Evolutionary conservation across 805 yeast species (phyloP).

Genomic region (Wickerhamiella lipophila): DNA sequence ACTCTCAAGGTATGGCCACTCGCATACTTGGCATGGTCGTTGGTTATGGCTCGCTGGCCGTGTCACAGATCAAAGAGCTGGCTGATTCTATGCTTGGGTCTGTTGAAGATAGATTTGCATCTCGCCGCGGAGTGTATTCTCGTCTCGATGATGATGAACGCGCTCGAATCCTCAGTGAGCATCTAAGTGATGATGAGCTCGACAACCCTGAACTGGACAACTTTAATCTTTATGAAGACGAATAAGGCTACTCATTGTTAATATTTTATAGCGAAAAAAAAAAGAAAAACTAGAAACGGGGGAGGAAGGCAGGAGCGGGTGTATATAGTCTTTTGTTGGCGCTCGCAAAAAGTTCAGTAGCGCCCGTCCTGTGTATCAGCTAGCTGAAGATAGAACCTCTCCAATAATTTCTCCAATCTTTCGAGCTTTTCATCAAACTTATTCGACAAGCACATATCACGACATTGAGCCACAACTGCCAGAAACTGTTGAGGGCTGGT

Average conservation of each 20-base stretch:
- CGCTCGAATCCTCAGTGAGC: conserved; percentile 24
- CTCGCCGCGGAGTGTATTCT: conserved; percentile 23
- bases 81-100: conserved; percentile 6
- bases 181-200: conserved; percentile 15
- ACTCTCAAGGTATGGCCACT: neutral
- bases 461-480: neutral
- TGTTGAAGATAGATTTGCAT: conserved; percentile 9
- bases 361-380: too few species aligned
- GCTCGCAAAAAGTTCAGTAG: too few species aligned
- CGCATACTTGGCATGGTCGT: neutral
- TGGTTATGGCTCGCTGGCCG: conserved; percentile 6
- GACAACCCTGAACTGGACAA: conserved; percentile 15
- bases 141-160: conserved; percentile 28
- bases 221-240: conserved; percentile 9
- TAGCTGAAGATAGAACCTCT: neutral
- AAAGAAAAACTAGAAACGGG: too few species aligned
- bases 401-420: neutral
- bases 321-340: too few species aligned
- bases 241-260: too few species aligned
- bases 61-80: conserved; percentile 5
- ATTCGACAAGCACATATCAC: neutral
- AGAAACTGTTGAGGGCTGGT: neutral
- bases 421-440: neutral
- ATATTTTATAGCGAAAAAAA: neutral
- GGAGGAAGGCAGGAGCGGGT: too few species aligned